Evolutionary conservation across 148 eudicot genomes (phyloP).

Genomic region (Suaeda aralocaspica): DNA sequence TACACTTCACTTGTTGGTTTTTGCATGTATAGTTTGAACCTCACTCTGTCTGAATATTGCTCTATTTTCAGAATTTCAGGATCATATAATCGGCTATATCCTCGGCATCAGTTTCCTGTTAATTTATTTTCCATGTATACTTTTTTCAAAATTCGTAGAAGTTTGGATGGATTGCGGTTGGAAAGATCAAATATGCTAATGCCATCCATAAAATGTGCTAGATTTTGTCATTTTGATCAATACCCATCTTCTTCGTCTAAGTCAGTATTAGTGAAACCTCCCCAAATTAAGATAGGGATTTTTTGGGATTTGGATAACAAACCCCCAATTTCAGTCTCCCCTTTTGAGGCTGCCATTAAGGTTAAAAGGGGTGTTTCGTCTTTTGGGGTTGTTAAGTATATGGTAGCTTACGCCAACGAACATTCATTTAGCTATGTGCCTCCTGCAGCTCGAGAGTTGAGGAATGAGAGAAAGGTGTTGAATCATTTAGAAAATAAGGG

Average conservation of each 20-base stretch:
- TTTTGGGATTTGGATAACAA: conserved; percentile 92
- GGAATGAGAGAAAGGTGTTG: conserved; percentile 49
- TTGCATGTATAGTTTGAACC: no score
- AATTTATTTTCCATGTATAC: conserved; percentile 2
- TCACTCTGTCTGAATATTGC: no score
- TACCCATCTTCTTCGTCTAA: conserved; percentile 17
- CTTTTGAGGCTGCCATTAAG: conserved; percentile 60
- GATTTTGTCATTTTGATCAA: conserved; percentile 29
- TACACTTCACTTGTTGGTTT: no score
- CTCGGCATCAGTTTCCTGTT: neutral
- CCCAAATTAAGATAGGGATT: conserved; percentile 47
- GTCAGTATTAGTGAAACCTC: conserved; percentile 16
- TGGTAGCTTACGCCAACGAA: conserved; percentile 68
- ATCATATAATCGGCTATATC: neutral
- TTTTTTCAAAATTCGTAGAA: neutral
- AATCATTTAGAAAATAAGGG: conserved; percentile 54
- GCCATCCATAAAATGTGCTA: conserved; percentile 6
- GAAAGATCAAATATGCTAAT: conserved; percentile 19
- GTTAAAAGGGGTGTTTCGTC: conserved; percentile 52
- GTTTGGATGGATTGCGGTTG: conserved; percentile 11
- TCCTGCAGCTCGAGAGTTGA: conserved; percentile 34
- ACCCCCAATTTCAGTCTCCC: conserved; percentile 62
- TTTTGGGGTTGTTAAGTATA: conserved; percentile 56
- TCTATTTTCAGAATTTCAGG: no score
- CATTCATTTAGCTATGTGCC: conserved; percentile 66